Percentiles rank a stretch among this genome's conserved stretches.
phyloP scores from a whole-genome alignment of 202 grass and related monocot genomes.

The Panicum hallii region DNA sequence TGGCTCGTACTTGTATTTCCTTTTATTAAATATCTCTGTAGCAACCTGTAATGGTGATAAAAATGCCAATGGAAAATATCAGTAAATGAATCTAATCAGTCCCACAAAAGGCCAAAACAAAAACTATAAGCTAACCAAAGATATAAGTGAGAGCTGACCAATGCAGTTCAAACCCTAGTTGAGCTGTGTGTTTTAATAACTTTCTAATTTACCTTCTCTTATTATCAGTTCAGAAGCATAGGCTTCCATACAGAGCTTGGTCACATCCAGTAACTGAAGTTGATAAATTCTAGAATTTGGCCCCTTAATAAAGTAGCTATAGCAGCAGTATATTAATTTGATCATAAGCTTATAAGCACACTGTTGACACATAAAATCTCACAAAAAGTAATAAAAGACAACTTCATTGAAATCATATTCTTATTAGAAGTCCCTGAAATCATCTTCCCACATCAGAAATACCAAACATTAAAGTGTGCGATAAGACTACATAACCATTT shows the following conservation, averaged over 20 bases:
- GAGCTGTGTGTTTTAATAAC: background rate
- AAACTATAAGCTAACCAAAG: background rate
- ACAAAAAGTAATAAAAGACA: background rate
- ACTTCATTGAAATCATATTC: background rate
- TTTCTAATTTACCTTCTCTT: slow-evolving; percentile 13
- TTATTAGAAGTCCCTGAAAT: background rate
- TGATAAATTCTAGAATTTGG: slow-evolving; percentile 11
- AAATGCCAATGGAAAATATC: slow-evolving; percentile 7
- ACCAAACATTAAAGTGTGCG: background rate
- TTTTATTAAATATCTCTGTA: slow-evolving; percentile 92
- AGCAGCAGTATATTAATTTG: background rate
- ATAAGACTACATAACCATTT: background rate
- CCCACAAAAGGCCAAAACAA: background rate
- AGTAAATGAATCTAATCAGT: background rate
- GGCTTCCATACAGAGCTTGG: slow-evolving; percentile 13
- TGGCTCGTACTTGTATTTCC: slow-evolving; percentile 84
- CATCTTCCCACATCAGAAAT: background rate
- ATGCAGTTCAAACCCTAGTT: slow-evolving; percentile 32
- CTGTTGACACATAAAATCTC: background rate
- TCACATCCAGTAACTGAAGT: background rate
- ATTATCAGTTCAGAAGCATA: slow-evolving; percentile 3
- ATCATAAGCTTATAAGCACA: background rate
- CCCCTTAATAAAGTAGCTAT: background rate
- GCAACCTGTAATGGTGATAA: slow-evolving; percentile 63
- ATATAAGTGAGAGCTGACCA: slow-evolving; percentile 4